Evolutionary conservation across 164 flowering plant genomes (phyloP), one percentile per base, ranked within the genome.

Genomic region (Liquidambar formosana): DNA sequence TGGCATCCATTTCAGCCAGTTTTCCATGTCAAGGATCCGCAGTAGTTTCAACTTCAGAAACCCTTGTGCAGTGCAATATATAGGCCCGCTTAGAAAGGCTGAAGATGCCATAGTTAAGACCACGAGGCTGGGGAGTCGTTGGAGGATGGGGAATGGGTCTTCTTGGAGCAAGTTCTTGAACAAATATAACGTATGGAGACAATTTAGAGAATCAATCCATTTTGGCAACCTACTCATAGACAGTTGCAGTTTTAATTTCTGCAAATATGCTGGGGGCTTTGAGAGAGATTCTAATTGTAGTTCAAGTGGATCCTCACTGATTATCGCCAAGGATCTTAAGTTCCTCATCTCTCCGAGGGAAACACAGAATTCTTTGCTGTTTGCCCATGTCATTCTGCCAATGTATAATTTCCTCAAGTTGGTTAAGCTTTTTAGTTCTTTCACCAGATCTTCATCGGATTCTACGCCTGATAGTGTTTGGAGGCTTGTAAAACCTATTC

Each of bases 41-140:
- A 69, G 38, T 5, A 69, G 72, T 62, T 61, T 68, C 47, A 68
- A 65, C 57, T 68, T 68, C 12, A 65, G 71, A 60, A 68, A 68
- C 8, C 65, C 71, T 59, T 57, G 46, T 19, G 15, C 3, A 15
- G 19, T 19, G 46, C 64, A 59, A 4, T 56, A n/a, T 18, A 68
- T 60, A 10, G 18, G 58, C 28, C 19, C 18, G 57, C 65, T 15
- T 19, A 25, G n/a, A 51, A 46, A 68, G 8, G 71, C 71, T 43
- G 64, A 61, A 48, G 71, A 59, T 19, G 71, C 71, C n/a, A 68
- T 28, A 15, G 58, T 59, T 9, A 68, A 46, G 47, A 61, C 33
- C 0, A 38, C 64, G 47, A 68, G 65, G 45, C 49, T 68, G 16
- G 71, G 57, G 18, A 68, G 71, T 46, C 28, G 22, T 61, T 41